These are phyloP conservation scores for Nitzschia palea DNA, from an alignment of 108 stramenopile genomes.

Conservation along the genomic window DNA sequence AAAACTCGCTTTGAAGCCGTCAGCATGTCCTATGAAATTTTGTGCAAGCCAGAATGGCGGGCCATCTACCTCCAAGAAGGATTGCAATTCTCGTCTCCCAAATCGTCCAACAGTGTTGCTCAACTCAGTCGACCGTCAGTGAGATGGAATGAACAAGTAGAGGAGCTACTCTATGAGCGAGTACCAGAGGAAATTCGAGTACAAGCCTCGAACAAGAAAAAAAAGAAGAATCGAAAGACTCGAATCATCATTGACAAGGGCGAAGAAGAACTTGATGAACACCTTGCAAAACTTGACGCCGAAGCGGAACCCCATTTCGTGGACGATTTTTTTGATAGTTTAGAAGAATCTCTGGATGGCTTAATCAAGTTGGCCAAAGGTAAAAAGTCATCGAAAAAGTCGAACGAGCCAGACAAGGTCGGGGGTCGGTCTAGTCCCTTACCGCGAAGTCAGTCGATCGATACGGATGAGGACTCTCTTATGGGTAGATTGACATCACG, in stretches of 20 bases:
- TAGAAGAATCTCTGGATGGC: conserved; percentile 41
- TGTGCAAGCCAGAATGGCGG: conserved; percentile 37
- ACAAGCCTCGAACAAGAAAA: background rate
- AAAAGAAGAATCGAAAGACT: conserved; percentile 12
- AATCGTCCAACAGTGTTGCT: conserved; percentile 1
- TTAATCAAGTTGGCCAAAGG: conserved; percentile 13
- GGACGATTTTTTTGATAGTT: conserved; percentile 33
- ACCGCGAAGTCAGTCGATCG: too few relatives aligned
- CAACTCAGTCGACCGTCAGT: conserved; percentile 12
- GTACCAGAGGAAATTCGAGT: conserved; percentile 16
- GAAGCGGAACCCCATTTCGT: conserved; percentile 31
- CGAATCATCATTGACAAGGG: conserved; percentile 24
- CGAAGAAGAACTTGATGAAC: conserved; percentile 24
- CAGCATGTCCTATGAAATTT: conserved; percentile 52
- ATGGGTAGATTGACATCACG: background rate
- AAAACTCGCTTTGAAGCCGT: conserved; percentile 44
- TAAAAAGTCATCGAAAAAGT: background rate
- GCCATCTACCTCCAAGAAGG: conserved; percentile 29
- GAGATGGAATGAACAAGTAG: conserved; percentile 55
- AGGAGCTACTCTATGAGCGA: conserved; percentile 42
- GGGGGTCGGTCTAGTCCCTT: too few relatives aligned
- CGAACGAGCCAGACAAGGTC: background rate
- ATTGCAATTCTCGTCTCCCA: background rate
- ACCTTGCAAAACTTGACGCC: conserved; percentile 31
- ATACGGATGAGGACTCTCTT: conserved; percentile 6